Conservation (phyloP, 2,329 filamentous ascomycete genomes). For the Neospermospora avenae region DNA sequence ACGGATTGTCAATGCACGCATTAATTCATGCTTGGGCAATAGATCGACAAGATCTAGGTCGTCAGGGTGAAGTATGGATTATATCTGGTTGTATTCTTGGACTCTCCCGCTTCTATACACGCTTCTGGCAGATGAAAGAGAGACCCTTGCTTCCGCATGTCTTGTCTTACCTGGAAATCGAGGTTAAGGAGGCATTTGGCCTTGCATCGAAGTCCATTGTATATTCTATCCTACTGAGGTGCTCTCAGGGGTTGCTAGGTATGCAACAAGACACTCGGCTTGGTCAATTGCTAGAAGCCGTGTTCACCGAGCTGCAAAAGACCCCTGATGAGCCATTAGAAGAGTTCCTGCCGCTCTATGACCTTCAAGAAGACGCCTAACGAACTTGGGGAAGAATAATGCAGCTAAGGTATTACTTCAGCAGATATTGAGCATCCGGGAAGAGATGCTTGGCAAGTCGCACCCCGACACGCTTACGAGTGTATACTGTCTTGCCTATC, state of each 20-base stretch:
- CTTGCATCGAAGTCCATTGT: slow-evolving; percentile 8
- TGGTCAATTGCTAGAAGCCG: slow-evolving; percentile 13
- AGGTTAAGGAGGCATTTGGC: slow-evolving; percentile 8
- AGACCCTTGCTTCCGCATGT: slow-evolving; percentile 18
- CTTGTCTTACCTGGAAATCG: slow-evolving; percentile 16
- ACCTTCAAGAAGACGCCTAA: slow-evolving; percentile 2
- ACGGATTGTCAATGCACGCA: slow-evolving; percentile 31
- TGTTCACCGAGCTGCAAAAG: slow-evolving; percentile 16
- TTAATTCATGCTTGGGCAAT: slow-evolving; percentile 24
- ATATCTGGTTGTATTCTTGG: slow-evolving; percentile 19
- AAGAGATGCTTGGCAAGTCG: slow-evolving; percentile 14
- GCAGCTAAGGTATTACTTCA: neutral
- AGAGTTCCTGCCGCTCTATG: slow-evolving; percentile 21
- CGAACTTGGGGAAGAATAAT: neutral
- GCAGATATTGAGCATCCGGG: too few relatives aligned
- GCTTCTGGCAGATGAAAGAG: slow-evolving; percentile 13
- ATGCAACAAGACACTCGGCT: slow-evolving; percentile 20
- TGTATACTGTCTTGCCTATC: slow-evolving; percentile 19
- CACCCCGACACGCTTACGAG: slow-evolving; percentile 17
- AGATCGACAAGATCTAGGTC: slow-evolving; percentile 16
- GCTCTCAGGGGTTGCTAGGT: slow-evolving; percentile 3
- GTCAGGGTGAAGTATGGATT: slow-evolving; percentile 19
- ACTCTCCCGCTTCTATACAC: slow-evolving; percentile 12
- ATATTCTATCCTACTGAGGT: slow-evolving; percentile 15
- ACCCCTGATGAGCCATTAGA: slow-evolving; percentile 9